These are phyloP conservation scores for Leucosporidium creatinivorum DNA, from an alignment of 768 basidiomycete genomes.

Conservation along the genomic window DNA sequence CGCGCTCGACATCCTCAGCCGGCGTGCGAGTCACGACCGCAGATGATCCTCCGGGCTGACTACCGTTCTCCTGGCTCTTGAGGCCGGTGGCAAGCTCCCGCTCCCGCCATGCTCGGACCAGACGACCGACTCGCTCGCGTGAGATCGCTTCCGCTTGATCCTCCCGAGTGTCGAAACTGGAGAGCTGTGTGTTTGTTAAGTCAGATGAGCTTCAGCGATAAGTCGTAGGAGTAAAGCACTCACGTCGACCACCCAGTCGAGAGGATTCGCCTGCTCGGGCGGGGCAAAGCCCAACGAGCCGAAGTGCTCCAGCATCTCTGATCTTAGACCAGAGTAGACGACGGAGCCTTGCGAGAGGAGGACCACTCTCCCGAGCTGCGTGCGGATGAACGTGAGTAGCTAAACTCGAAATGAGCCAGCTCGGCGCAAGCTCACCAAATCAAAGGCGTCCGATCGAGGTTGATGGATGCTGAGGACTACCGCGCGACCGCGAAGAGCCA, in stretches of 20 bases:
- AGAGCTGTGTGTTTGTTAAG: too few species aligned
- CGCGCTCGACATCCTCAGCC: not conserved
- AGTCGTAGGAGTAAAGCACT: too few species aligned
- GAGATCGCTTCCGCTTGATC: slow-evolving; percentile 43
- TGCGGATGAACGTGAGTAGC: too few species aligned
- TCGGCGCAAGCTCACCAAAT: not conserved
- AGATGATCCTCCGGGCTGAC: too few species aligned
- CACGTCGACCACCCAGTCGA: slow-evolving; percentile 48
- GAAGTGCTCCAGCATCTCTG: slow-evolving; percentile 44
- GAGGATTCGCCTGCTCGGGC: slow-evolving; percentile 45
- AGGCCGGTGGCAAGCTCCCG: not conserved
- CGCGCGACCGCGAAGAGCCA: slow-evolving; percentile 48
- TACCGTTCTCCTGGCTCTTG: not conserved
- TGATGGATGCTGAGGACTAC: slow-evolving; percentile 62
- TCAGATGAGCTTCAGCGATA: too few species aligned
- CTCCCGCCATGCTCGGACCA: slow-evolving; percentile 44
- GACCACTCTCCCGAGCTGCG: slow-evolving; percentile 52
- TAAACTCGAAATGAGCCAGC: too few species aligned
- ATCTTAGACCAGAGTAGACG: slow-evolving; percentile 44
- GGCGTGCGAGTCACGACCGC: too few species aligned
- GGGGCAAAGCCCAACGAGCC: slow-evolving; percentile 39
- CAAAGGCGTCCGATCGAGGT: slow-evolving; percentile 53
- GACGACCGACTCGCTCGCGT: slow-evolving; percentile 39
- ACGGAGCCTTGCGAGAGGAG: slow-evolving; percentile 53
- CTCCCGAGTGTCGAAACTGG: slow-evolving; percentile 45